A percentile compares a stretch with the other conserved stretches of the same genome.
phyloP scores from a whole-genome alignment of 2,329 filamentous ascomycete genomes.

The Fusarium redolens region DNA sequence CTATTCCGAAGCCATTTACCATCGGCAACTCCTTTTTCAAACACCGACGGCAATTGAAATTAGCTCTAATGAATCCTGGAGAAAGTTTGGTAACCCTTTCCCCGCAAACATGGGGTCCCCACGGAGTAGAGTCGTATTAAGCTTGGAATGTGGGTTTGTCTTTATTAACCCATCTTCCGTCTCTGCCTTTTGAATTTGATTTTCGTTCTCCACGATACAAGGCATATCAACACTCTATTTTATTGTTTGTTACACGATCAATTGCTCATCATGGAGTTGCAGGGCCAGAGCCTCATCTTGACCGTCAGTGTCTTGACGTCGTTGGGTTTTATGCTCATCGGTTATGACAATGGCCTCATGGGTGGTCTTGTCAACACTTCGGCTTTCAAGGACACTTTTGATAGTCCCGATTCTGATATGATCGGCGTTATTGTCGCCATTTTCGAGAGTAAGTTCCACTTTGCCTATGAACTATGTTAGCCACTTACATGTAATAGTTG shows the following conservation, averaged over 20 bases:
- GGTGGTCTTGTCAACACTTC: constrained; percentile 54
- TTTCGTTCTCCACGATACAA: neutral
- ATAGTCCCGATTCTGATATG: constrained; percentile 53
- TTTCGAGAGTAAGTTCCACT: constrained; percentile 48
- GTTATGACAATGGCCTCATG: constrained; percentile 60
- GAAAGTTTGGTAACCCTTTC: neutral
- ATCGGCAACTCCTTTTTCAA: constrained; percentile 4
- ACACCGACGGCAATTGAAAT: constrained; percentile 24
- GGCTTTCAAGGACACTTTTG: constrained; percentile 56
- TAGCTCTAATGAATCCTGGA: neutral
- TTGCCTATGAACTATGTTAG: neutral
- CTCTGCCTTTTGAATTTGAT: neutral
- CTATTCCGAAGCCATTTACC: neutral
- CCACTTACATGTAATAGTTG: constrained; percentile 32
- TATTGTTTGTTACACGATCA: neutral
- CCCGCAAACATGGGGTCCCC: constrained; percentile 30
- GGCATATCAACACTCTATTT: neutral
- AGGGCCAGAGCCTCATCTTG: constrained; percentile 53
- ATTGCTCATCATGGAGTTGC: constrained; percentile 21
- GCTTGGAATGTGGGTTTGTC: constrained; percentile 1
- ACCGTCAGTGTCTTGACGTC: constrained; percentile 58
- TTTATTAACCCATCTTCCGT: constrained; percentile 20
- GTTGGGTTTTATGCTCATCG: constrained; percentile 61
- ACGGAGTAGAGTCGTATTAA: neutral
- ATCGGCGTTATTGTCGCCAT: constrained; percentile 61